Conservation (phyloP, 495 filamentous ascomycete species). For the Lepraria neglecta region DNA sequence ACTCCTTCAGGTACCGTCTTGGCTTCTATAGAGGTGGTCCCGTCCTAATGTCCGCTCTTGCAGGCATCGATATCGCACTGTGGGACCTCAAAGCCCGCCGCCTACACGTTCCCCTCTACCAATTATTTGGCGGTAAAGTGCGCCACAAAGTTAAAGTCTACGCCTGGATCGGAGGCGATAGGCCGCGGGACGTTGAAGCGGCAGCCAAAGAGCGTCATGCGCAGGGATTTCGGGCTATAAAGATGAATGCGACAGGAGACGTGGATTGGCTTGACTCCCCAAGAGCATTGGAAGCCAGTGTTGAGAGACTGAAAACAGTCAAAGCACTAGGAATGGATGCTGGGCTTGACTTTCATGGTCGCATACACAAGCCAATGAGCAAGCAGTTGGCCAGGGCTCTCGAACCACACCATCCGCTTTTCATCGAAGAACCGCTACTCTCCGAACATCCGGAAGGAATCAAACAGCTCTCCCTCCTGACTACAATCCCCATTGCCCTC, state of each 20-base stretch:
- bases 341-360: constrained; percentile 72
- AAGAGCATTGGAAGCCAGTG: constrained; percentile 52
- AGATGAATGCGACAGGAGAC: constrained; percentile 80
- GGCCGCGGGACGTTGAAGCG: constrained; percentile 61
- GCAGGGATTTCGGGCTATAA: constrained; percentile 67
- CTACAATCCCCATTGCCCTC: constrained; percentile 63
- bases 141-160: constrained; percentile 70
- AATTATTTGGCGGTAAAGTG: constrained; percentile 71
- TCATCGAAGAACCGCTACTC: constrained; percentile 73
- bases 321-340: constrained; percentile 66
- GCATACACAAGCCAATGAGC: constrained; percentile 75
- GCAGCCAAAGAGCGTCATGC: constrained; percentile 59
- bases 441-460: constrained; percentile 66
- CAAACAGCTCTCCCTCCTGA: constrained; percentile 56
- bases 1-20: constrained; percentile 40
- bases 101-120: constrained; percentile 64
- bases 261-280: constrained; percentile 76
- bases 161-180: constrained; percentile 81
- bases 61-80: constrained; percentile 75
- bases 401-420: constrained; percentile 65
- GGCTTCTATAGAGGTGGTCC: constrained; percentile 79
- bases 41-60: constrained; percentile 74
- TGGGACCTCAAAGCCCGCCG: constrained; percentile 67
- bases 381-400: constrained; percentile 68
- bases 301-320: constrained; percentile 62